A percentile compares a stretch with the other conserved stretches of the same genome.
These are phyloP conservation scores for Phytophthora europaea DNA, from an alignment of 352 stramenopile genomes.

Conservation along the genomic window DNA sequence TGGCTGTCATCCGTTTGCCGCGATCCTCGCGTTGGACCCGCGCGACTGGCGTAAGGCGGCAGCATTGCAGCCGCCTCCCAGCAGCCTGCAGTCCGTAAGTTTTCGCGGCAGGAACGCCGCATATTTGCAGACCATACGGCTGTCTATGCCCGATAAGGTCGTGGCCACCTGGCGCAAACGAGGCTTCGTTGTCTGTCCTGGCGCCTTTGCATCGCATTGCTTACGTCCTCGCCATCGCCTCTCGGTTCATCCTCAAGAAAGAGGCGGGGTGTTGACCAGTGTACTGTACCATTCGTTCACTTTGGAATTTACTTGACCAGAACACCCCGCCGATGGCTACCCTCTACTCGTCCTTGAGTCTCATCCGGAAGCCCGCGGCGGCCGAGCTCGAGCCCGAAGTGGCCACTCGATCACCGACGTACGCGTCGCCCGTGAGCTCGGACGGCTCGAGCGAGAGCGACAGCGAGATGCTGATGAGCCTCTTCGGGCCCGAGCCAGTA, in stretches of 20 bases:
- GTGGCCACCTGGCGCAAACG: neutral
- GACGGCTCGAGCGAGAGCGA: constrained; percentile 27
- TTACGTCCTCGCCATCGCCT: neutral
- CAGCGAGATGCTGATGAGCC: constrained; percentile 22
- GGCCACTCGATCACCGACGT: constrained; percentile 20
- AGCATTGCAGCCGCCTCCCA: neutral
- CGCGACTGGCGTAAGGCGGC: neutral
- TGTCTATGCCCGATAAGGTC: neutral
- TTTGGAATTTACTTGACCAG: neutral
- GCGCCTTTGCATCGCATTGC: too few species aligned
- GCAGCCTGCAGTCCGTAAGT: neutral
- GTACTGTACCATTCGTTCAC: neutral
- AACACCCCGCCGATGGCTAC: constrained; percentile 10
- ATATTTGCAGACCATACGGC: neutral
- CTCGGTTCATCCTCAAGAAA: neutral
- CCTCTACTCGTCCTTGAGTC: neutral
- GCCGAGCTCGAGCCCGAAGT: constrained; percentile 2
- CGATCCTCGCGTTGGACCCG: neutral
- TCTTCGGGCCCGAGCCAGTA: neutral
- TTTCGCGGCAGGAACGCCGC: too few species aligned
- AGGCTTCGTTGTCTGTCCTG: too few species aligned
- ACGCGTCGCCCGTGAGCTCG: constrained; percentile 15
- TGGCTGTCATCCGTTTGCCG: neutral
- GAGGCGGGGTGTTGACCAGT: neutral
- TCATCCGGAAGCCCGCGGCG: neutral